A percentile compares a stretch with the other conserved stretches of the same genome.
Conservation (phyloP, 306 rosid species). For the Acmispon strigosus region DNA sequence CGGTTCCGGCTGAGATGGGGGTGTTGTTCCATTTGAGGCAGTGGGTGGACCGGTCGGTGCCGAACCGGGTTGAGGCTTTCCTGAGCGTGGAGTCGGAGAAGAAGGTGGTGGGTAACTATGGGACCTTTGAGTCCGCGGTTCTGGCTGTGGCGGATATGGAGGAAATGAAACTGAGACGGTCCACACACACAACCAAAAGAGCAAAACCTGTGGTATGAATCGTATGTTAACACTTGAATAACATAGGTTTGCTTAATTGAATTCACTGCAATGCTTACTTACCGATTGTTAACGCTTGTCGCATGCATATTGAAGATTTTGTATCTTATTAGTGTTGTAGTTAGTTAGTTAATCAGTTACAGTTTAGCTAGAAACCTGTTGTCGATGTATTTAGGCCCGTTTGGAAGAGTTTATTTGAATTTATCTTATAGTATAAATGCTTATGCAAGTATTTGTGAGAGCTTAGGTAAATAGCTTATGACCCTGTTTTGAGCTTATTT, state of each 20-base stretch:
- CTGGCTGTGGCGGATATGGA: slow-evolving; percentile 55
- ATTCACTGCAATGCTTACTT: not conserved
- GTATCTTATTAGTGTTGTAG: no score
- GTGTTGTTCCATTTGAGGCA: slow-evolving; percentile 65
- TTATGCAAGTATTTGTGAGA: no score
- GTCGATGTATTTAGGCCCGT: no score
- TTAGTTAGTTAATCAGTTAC: no score
- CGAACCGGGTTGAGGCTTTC: slow-evolving; percentile 56
- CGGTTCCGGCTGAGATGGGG: slow-evolving; percentile 86
- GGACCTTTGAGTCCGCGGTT: slow-evolving; percentile 78
- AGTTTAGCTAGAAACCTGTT: no score
- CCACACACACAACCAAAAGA: slow-evolving; percentile 40
- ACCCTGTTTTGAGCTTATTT: no score
- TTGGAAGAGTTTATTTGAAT: no score
- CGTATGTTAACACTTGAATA: not conserved
- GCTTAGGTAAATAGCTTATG: no score
- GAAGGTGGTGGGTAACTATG: slow-evolving; percentile 63
- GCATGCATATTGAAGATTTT: no score
- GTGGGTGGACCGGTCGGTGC: slow-evolving; percentile 49
- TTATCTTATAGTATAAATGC: no score
- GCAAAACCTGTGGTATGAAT: slow-evolving; percentile 55
- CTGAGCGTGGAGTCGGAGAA: slow-evolving; percentile 64
- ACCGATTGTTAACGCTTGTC: no score
- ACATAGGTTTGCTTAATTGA: not conserved
- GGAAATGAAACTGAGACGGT: slow-evolving; percentile 43